Percentiles rank a stretch among this genome's conserved stretches.
phyloP scores from a whole-genome alignment of 2,329 filamentous ascomycete species.

The Fusarium fracticaudum region DNA sequence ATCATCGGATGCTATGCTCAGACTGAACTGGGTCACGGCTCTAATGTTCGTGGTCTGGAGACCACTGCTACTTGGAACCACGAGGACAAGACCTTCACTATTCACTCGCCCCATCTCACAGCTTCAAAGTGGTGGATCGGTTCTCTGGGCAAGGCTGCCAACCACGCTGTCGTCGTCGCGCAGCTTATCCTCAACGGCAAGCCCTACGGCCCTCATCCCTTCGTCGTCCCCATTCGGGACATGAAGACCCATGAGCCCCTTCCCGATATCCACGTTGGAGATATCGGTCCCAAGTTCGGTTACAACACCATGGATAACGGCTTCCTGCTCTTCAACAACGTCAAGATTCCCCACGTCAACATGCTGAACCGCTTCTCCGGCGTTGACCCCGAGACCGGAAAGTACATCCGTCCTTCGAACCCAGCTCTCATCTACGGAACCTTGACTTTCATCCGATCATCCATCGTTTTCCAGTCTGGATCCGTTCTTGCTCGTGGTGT shows the following conservation, averaged over 20 bases:
- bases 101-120: slow-evolving; percentile 78
- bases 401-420: slow-evolving; percentile 73
- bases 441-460: slow-evolving; percentile 78
- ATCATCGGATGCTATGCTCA: slow-evolving; percentile 84
- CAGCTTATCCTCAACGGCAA: slow-evolving; percentile 77
- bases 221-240: slow-evolving; percentile 79
- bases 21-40: slow-evolving; percentile 82
- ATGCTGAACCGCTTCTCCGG: slow-evolving; percentile 78
- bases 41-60: slow-evolving; percentile 78
- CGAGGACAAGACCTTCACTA: slow-evolving; percentile 76
- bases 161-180: slow-evolving; percentile 82
- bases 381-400: slow-evolving; percentile 73
- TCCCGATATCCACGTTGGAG: slow-evolving; percentile 76
- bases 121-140: slow-evolving; percentile 89
- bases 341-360: slow-evolving; percentile 76
- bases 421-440: slow-evolving; percentile 79
- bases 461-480: slow-evolving; percentile 78
- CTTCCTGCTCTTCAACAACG: slow-evolving; percentile 79
- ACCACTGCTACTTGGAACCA: slow-evolving; percentile 79
- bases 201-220: slow-evolving; percentile 78
- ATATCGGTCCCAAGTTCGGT: slow-evolving; percentile 83
- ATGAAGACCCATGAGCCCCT: slow-evolving; percentile 75
- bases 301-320: slow-evolving; percentile 88
- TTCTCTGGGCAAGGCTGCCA: slow-evolving; percentile 78
- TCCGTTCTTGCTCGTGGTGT: slow-evolving; percentile 78